Conservation (phyloP, 495 filamentous ascomycete species). For the Penicillium riverlandense region DNA sequence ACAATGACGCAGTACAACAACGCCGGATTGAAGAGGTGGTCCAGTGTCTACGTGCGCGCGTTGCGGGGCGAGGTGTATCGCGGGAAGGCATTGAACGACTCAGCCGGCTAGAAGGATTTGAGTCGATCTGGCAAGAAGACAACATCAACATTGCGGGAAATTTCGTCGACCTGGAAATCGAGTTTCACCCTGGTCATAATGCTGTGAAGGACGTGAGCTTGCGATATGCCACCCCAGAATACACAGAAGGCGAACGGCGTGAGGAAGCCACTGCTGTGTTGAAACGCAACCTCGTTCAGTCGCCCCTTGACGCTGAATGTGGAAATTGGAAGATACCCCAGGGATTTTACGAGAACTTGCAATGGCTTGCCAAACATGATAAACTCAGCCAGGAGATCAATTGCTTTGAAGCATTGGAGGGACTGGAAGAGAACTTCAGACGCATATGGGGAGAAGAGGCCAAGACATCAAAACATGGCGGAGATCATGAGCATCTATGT, state of each 20-base stretch:
- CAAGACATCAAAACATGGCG: slow-evolving; percentile 35
- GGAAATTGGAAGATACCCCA: slow-evolving; percentile 52
- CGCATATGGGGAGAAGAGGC: slow-evolving; percentile 46
- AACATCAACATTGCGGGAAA: slow-evolving; percentile 67
- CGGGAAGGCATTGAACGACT: slow-evolving; percentile 76
- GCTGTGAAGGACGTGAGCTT: slow-evolving; percentile 40
- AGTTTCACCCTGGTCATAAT: slow-evolving; percentile 37
- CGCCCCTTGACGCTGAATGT: slow-evolving; percentile 27
- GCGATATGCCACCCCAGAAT: slow-evolving; percentile 38
- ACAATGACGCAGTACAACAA: slow-evolving; percentile 46
- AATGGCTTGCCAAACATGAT: slow-evolving; percentile 70
- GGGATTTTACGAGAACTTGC: slow-evolving; percentile 72
- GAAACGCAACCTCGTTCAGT: slow-evolving; percentile 40
- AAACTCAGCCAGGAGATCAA: slow-evolving; percentile 75
- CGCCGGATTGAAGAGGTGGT: slow-evolving; percentile 44
- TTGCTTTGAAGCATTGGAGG: slow-evolving; percentile 82
- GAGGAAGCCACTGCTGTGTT: slow-evolving; percentile 45
- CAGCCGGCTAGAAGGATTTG: slow-evolving; percentile 64
- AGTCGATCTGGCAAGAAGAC: slow-evolving; percentile 63
- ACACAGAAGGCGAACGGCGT: slow-evolving; percentile 32
- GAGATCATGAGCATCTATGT: slow-evolving; percentile 43
- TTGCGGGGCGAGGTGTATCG: slow-evolving; percentile 53
- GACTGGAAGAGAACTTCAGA: slow-evolving; percentile 66
- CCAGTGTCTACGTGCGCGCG: slow-evolving; percentile 32
- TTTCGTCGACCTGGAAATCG: slow-evolving; percentile 45